Conservation (phyloP, 2,329 filamentous ascomycete genomes). For the Cladosporium sp. region DNA sequence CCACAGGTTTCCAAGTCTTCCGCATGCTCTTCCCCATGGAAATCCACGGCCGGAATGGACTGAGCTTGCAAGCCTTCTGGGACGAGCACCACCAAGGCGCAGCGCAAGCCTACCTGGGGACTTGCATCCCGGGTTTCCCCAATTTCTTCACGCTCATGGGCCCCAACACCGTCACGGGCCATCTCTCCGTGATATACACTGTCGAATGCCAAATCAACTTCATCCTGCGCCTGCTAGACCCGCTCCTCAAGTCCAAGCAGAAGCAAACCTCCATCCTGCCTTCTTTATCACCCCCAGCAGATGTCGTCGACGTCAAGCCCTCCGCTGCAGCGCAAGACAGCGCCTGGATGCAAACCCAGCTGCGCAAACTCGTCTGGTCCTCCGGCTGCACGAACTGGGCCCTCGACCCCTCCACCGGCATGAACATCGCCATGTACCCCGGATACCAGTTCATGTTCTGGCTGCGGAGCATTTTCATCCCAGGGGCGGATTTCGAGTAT, state of each 20-base stretch:
- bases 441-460: slow-evolving; percentile 54
- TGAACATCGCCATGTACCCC: slow-evolving; percentile 56
- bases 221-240: slow-evolving; percentile 35
- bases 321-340: slow-evolving; percentile 35
- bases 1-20: slow-evolving; percentile 45
- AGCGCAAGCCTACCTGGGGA: slow-evolving; percentile 29
- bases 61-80: slow-evolving; percentile 29
- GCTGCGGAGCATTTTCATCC: slow-evolving; percentile 49
- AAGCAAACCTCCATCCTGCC: slow-evolving; percentile 29
- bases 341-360: slow-evolving; percentile 43
- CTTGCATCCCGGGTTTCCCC: slow-evolving; percentile 33
- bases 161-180: slow-evolving; percentile 29
- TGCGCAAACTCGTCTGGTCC: slow-evolving; percentile 49
- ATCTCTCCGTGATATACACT: slow-evolving; percentile 30
- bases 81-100: slow-evolving; percentile 32
- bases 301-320: slow-evolving; percentile 31
- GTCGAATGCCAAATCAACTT: slow-evolving; percentile 31
- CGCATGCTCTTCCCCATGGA: slow-evolving; percentile 41
- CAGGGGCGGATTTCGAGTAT: slow-evolving; percentile 29
- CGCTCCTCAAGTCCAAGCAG: slow-evolving; percentile 41
- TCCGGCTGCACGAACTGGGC: slow-evolving; percentile 56
- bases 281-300: slow-evolving; percentile 30
- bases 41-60: slow-evolving; percentile 39
- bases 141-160: slow-evolving; percentile 37
- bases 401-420: slow-evolving; percentile 47